Conservation (phyloP, 768 basidiomycete genomes). For the Pholiota conissans region DNA sequence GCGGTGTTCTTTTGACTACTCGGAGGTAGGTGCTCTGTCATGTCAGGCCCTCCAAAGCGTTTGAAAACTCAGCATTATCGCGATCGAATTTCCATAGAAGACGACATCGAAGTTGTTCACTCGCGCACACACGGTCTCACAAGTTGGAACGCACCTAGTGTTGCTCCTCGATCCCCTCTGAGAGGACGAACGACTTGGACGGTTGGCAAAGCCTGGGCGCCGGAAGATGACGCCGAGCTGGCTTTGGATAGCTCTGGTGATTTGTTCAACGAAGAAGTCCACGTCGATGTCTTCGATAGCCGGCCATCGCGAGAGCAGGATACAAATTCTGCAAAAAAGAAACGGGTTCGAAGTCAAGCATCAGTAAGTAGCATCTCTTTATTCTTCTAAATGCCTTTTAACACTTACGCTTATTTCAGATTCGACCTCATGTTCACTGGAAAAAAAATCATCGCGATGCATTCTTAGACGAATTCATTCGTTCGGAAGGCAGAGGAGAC, state of each 20-base stretch:
- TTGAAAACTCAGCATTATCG: neutral
- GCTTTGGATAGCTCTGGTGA: neutral
- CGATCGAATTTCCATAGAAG: neutral
- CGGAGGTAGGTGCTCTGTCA: too few species aligned
- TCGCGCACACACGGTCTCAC: neutral
- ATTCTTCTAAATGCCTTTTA: neutral
- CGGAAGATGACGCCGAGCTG: neutral
- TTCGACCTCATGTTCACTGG: slow-evolving; percentile 4
- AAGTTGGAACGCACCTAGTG: neutral
- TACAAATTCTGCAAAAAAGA: neutral
- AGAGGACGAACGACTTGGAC: neutral
- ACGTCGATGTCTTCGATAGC: neutral
- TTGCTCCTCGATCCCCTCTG: neutral
- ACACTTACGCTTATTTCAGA: neutral
- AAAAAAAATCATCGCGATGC: neutral
- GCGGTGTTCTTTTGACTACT: too few species aligned
- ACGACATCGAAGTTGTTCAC: neutral
- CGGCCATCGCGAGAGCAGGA: neutral
- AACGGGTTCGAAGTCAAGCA: neutral
- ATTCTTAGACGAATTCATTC: slow-evolving; percentile 8
- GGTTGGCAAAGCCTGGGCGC: neutral
- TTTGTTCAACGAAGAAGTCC: neutral
- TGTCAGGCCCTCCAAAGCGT: neutral
- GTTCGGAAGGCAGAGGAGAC: slow-evolving; percentile 6
- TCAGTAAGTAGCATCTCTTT: neutral